phyloP scores from a whole-genome alignment of 177 flowering plant species.

The Vitis hybrid region DNA sequence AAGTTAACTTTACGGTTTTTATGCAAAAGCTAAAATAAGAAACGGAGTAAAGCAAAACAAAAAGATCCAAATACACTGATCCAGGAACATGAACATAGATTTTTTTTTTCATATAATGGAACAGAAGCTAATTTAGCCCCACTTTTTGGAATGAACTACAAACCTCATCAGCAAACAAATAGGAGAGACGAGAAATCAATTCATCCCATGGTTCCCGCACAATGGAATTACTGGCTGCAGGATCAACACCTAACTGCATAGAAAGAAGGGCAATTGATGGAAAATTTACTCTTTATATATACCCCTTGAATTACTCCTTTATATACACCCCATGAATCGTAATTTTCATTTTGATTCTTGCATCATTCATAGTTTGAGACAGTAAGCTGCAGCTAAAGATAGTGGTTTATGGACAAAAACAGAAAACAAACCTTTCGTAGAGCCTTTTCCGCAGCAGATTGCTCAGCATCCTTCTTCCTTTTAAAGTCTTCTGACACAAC shows the following conservation, averaged over 20 bases:
- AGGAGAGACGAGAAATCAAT: conserved; percentile 53
- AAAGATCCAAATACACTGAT: not conserved
- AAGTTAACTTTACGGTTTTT: too few species aligned
- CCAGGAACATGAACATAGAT: not conserved
- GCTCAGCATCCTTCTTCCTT: conserved; percentile 90
- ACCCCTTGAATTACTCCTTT: too few species aligned
- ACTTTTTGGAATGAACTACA: conserved; percentile 13
- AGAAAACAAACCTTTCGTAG: conserved; percentile 55
- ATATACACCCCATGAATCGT: too few species aligned
- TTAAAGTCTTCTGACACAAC: conserved; percentile 60
- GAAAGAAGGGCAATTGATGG: not conserved
- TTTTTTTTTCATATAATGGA: not conserved
- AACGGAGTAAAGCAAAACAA: not conserved
- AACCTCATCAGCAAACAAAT: conserved; percentile 81
- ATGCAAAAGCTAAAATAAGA: not conserved
- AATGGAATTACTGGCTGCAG: conserved; percentile 26
- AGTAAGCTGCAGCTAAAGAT: not conserved
- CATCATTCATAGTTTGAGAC: too few species aligned
- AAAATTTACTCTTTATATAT: too few species aligned
- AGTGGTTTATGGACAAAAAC: not conserved
- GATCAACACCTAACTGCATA: conserved; percentile 72
- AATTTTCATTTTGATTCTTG: too few species aligned
- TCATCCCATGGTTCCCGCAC: conserved; percentile 59
- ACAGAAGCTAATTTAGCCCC: not conserved
- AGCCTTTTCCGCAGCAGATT: conserved; percentile 86